phyloP scores from a whole-genome alignment of 2,329 filamentous ascomycete genomes.

The Tolypocladium inflatum region DNA sequence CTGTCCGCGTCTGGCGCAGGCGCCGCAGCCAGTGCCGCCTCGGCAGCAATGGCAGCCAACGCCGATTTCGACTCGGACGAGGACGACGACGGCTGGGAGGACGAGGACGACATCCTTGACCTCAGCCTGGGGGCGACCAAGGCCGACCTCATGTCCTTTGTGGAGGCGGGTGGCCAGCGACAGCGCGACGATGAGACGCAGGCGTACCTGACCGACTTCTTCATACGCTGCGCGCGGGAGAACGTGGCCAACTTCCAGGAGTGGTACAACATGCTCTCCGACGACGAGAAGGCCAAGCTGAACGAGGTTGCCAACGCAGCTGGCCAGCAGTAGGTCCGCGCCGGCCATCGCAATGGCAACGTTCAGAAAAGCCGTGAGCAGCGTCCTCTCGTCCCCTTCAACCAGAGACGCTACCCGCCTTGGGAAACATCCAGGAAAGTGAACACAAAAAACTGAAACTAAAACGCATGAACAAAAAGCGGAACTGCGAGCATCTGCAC shows the following conservation, averaged over 20 bases:
- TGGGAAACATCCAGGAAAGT: not conserved
- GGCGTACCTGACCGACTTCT: conserved; percentile 74
- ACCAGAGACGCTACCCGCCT: not conserved
- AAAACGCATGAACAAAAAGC: not conserved
- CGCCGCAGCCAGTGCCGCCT: conserved; percentile 50
- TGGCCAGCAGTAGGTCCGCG: conserved; percentile 14
- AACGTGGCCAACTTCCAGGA: conserved; percentile 46
- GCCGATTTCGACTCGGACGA: conserved; percentile 52
- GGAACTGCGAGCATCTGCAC: not conserved
- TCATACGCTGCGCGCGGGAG: conserved; percentile 49
- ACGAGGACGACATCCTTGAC: conserved; percentile 68
- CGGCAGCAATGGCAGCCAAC: conserved; percentile 51
- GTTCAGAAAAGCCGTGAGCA: not conserved
- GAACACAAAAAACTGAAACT: not conserved
- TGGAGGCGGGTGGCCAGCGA: conserved; percentile 49
- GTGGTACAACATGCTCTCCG: conserved; percentile 46
- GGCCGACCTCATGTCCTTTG: conserved; percentile 71
- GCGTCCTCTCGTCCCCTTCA: too few species aligned
- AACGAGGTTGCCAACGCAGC: conserved; percentile 37
- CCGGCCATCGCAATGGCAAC: not conserved
- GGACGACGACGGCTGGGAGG: conserved; percentile 83
- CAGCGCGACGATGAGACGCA: conserved; percentile 87
- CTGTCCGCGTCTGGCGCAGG: conserved; percentile 65
- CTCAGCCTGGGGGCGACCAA: conserved; percentile 61
- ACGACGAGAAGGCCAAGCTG: conserved; percentile 47